Evolutionary conservation across 768 basidiomycete species (phyloP).

Genomic region (Sporobolomyces pararoseus): DNA sequence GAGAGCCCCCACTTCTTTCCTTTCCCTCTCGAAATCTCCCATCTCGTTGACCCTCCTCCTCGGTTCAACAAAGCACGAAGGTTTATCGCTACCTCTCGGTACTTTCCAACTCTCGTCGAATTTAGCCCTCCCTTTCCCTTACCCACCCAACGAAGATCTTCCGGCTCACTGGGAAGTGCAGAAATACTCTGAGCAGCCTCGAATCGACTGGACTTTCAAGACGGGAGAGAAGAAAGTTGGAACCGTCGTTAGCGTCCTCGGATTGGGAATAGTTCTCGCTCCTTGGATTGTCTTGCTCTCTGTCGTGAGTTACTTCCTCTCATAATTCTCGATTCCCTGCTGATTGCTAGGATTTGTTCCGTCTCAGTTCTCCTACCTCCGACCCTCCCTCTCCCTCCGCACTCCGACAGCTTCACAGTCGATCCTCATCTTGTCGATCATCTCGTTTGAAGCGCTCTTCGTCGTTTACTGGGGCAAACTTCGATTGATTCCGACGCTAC

Average conservation of each 20-base stretch:
- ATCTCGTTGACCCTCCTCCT: conserved; percentile 36
- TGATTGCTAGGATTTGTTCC: background rate
- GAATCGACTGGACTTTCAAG: conserved; percentile 39
- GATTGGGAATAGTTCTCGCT: conserved; percentile 27
- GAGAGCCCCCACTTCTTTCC: conserved; percentile 27
- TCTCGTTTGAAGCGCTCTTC: conserved; percentile 39
- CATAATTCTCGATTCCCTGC: background rate
- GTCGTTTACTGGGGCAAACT: conserved; percentile 38
- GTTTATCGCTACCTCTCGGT: conserved; percentile 32
- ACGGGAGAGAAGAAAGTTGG: conserved; percentile 24
- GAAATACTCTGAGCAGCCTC: conserved; percentile 11
- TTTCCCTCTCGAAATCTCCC: conserved; percentile 30
- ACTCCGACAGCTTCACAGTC: conserved; percentile 2
- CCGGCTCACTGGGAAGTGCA: conserved; percentile 42
- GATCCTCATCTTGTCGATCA: conserved; percentile 36
- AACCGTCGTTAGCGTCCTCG: conserved; percentile 9
- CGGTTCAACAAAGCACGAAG: conserved; percentile 1
- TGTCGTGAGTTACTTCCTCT: conserved; percentile 18
- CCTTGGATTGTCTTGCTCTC: conserved; percentile 37
- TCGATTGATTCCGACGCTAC: conserved; percentile 34
- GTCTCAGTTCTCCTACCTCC: conserved; percentile 1
- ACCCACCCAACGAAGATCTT: conserved; percentile 26
- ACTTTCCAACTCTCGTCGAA: conserved; percentile 16
- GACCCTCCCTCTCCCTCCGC: conserved; percentile 25
- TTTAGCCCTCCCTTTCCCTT: conserved; percentile 30